Conservation (phyloP, 345 rosid species). For the Geranium brycei region DNA sequence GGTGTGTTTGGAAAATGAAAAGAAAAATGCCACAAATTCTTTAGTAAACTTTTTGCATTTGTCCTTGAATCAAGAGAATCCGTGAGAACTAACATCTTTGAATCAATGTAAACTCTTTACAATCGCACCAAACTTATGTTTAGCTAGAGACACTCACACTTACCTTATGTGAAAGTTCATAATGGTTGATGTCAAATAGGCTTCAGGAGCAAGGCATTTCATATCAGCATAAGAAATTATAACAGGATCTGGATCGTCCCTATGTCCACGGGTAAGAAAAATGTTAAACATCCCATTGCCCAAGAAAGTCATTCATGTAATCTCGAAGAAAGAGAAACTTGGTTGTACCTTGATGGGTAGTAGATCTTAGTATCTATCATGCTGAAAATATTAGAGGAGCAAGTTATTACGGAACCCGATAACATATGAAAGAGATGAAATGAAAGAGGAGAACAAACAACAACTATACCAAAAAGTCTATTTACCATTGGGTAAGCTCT, state of each 20-base stretch:
- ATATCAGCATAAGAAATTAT: slow-evolving; percentile 51
- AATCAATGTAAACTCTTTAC: neutral
- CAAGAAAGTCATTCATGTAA: slow-evolving; percentile 3
- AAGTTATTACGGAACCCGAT: slow-evolving; percentile 10
- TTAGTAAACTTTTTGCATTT: too few species aligned
- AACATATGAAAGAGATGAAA: slow-evolving; percentile 4
- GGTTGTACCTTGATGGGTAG: slow-evolving; percentile 64
- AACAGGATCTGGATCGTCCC: slow-evolving; percentile 59
- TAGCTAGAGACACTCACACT: slow-evolving; percentile 5
- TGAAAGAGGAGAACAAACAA: neutral
- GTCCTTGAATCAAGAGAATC: neutral
- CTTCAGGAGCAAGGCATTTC: slow-evolving; percentile 52
- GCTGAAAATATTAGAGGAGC: slow-evolving; percentile 30
- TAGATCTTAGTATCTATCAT: slow-evolving; percentile 36
- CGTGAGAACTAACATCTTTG: neutral
- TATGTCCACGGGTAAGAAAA: slow-evolving; percentile 18
- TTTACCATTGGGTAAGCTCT: slow-evolving; percentile 44
- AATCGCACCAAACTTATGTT: slow-evolving; percentile 4
- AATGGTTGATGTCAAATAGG: slow-evolving; percentile 54
- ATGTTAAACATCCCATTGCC: neutral
- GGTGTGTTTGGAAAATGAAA: neutral
- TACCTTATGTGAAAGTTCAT: slow-evolving; percentile 84
- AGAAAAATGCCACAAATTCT: too few species aligned
- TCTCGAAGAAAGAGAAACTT: neutral
- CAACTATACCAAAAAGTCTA: neutral